Conservation (phyloP, 176 grass and related monocot genomes). For the Carex pumila region DNA sequence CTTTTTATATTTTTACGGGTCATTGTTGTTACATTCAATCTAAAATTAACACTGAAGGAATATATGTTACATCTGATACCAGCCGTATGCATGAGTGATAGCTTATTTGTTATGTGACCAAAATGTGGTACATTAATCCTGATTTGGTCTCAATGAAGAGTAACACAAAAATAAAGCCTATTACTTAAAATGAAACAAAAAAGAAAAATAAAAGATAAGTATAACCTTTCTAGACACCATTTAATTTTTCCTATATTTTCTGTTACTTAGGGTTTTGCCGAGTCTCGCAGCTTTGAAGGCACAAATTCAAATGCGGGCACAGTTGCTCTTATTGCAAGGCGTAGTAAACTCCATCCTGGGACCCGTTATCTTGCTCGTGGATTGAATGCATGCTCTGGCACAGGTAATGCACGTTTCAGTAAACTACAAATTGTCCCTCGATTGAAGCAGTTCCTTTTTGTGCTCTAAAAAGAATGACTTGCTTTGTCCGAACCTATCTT, state of each 20-base stretch:
- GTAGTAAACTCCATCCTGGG: conserved; percentile 93
- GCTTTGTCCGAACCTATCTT: background rate
- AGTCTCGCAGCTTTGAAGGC: conserved; percentile 70
- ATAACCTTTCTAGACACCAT: background rate
- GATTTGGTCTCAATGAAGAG: background rate
- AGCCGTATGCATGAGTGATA: background rate
- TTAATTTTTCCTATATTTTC: background rate
- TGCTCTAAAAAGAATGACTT: background rate
- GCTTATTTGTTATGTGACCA: background rate
- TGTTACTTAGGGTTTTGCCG: conserved; percentile 70
- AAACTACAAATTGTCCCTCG: background rate
- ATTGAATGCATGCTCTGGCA: conserved; percentile 90
- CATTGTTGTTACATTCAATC: background rate
- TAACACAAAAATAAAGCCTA: background rate
- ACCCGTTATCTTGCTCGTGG: conserved; percentile 97
- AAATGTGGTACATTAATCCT: background rate
- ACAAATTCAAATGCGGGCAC: conserved; percentile 52
- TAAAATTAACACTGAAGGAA: background rate
- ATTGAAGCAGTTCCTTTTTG: background rate
- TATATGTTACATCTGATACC: background rate
- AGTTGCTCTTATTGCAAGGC: conserved; percentile 87
- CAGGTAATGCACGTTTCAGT: conserved; percentile 29
- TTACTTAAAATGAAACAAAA: background rate
- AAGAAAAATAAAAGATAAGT: background rate
- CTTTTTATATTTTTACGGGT: background rate